phyloP scores from a whole-genome alignment of 2,329 filamentous ascomycete species.

The Fusarium floridanum region DNA sequence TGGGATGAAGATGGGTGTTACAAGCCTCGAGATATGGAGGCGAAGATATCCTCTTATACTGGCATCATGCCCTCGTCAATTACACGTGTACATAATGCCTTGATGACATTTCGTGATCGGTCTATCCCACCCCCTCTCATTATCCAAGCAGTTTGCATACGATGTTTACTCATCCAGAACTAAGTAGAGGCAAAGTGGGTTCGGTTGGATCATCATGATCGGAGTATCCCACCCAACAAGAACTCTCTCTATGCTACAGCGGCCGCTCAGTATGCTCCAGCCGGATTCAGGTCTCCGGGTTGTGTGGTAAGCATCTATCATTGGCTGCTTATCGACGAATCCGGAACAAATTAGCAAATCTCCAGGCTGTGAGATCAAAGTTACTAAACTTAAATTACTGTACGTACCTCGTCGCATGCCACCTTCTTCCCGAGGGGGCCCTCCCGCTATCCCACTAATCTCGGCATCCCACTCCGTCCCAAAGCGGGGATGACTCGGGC shows the following conservation, averaged over 20 bases:
- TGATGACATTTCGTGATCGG: constrained; percentile 10
- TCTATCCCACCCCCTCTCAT: constrained; percentile 9
- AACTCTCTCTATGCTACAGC: not conserved
- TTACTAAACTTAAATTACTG: not conserved
- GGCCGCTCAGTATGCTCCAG: not conserved
- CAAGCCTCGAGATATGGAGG: not conserved
- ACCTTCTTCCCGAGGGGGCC: not conserved
- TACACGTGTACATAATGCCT: not conserved
- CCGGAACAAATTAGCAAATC: not conserved
- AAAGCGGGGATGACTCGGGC: not conserved
- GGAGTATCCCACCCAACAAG: constrained; percentile 7
- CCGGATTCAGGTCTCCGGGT: not conserved
- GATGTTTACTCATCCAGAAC: not conserved
- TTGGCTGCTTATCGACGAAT: not conserved
- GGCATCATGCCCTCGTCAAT: not conserved
- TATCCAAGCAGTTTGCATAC: constrained; percentile 7
- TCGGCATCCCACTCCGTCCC: not conserved
- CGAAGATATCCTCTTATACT: not conserved
- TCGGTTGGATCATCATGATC: not conserved
- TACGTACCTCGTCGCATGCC: not conserved
- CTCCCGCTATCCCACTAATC: not conserved
- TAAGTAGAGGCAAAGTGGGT: not conserved
- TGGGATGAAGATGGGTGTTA: not conserved
- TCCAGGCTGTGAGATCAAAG: not conserved
- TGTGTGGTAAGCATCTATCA: not conserved